Conservation (phyloP, 306 rosid species). For the Heteromeles arbutifolia region DNA sequence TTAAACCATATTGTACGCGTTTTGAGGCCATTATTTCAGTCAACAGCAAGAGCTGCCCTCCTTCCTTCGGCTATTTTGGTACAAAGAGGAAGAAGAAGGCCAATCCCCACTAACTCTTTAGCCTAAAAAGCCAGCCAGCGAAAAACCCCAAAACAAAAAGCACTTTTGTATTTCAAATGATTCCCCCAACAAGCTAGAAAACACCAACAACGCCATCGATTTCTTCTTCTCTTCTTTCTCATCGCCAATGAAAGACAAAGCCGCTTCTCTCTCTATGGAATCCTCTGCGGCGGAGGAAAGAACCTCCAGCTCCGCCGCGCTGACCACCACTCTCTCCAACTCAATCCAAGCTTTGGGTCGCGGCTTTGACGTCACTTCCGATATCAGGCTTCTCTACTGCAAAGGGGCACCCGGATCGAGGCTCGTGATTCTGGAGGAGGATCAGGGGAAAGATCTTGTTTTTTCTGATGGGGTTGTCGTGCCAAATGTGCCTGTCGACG, state of each 20-base stretch:
- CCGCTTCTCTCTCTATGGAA: constrained; percentile 24
- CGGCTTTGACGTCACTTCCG: constrained; percentile 93
- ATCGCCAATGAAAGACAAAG: constrained; percentile 15
- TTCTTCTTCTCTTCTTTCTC: not conserved
- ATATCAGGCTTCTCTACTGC: constrained; percentile 88
- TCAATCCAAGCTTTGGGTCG: constrained; percentile 94
- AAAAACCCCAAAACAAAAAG: not conserved
- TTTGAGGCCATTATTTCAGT: constrained; percentile 41
- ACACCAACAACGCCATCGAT: not conserved
- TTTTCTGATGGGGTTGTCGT: constrained; percentile 41
- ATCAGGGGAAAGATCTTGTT: constrained; percentile 49
- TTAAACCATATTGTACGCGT: constrained; percentile 34
- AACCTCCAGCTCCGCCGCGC: constrained; percentile 43
- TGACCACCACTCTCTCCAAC: constrained; percentile 56
- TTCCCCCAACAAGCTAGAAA: constrained; percentile 2
- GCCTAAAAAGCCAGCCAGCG: constrained; percentile 20
- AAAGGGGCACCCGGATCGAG: constrained; percentile 91
- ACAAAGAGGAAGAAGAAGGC: constrained; percentile 1
- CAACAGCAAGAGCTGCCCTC: constrained; percentile 15
- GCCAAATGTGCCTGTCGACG: constrained; percentile 60
- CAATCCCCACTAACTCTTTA: constrained; percentile 19
- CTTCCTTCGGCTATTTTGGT: constrained; percentile 31
- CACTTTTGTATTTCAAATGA: constrained; percentile 11
- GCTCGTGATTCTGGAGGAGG: constrained; percentile 60
- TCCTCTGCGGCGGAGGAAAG: constrained; percentile 11